Evolutionary conservation across 2,329 filamentous ascomycete species (phyloP).

Genomic region (Neonectria neomacrospora): DNA sequence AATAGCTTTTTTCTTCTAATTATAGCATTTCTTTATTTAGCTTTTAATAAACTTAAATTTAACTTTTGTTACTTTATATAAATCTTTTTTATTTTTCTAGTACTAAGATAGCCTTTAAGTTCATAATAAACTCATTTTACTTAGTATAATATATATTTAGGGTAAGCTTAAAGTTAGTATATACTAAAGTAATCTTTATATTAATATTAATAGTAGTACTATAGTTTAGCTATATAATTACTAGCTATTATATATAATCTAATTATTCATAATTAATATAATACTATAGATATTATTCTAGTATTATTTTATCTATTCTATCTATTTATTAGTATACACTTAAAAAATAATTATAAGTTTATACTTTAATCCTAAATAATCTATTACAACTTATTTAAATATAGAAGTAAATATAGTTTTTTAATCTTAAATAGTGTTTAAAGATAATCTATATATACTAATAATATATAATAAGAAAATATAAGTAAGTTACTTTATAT

Average conservation of each 20-base stretch:
- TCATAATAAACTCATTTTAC: neutral
- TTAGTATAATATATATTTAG: neutral
- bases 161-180: slow-evolving; percentile 23
- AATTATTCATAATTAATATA: slow-evolving; percentile 22
- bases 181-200: slow-evolving; percentile 12
- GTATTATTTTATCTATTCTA: slow-evolving; percentile 8
- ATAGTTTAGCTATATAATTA: slow-evolving; percentile 13
- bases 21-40: too few relatives aligned
- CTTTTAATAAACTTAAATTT: slow-evolving; percentile 4
- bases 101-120: slow-evolving; percentile 10
- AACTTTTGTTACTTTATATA: slow-evolving; percentile 15
- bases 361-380: slow-evolving; percentile 1
- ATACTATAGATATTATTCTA: slow-evolving; percentile 12
- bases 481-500: slow-evolving; percentile 19
- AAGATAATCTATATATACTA: slow-evolving; percentile 11
- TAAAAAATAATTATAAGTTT: slow-evolving; percentile 1
- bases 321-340: slow-evolving; percentile 8
- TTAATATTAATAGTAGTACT: slow-evolving; percentile 7
- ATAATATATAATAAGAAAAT: slow-evolving; percentile 20
- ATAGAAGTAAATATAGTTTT: slow-evolving; percentile 14
- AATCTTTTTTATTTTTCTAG: slow-evolving; percentile 11
- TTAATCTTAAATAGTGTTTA: slow-evolving; percentile 19
- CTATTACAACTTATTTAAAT: slow-evolving; percentile 22
- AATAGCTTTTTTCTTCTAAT: slow-evolving; percentile 28
- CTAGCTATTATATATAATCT: slow-evolving; percentile 13